A percentile compares a stretch with the other conserved stretches of the same genome.
Conservation (phyloP, 495 filamentous ascomycete genomes). For the Xylaria venustula region DNA sequence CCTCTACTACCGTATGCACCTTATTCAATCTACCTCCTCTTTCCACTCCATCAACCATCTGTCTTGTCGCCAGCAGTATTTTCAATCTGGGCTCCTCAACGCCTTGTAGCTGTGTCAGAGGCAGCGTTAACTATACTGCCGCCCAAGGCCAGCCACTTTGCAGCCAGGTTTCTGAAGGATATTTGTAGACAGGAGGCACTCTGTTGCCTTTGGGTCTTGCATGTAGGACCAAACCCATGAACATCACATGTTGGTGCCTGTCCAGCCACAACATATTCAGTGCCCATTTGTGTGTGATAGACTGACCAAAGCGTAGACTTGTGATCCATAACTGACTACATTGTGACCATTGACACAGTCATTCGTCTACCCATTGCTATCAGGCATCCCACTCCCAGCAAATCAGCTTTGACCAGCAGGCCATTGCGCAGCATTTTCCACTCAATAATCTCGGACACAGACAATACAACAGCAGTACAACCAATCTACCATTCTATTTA, state of each 20-base stretch:
- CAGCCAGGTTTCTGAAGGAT: background rate
- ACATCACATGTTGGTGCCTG: background rate
- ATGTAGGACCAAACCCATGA: background rate
- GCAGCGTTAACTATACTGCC: background rate
- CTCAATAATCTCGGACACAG: background rate
- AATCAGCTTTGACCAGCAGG: slow-evolving; percentile 11
- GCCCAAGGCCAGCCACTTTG: background rate
- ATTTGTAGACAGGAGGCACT: background rate
- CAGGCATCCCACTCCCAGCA: background rate
- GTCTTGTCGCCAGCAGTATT: slow-evolving; percentile 1
- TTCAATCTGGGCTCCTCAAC: background rate
- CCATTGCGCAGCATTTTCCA: background rate
- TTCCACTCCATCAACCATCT: background rate
- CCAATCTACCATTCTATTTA: slow-evolving; percentile 6
- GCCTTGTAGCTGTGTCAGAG: background rate
- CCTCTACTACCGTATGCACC: background rate
- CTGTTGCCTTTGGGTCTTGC: background rate
- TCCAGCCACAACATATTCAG: background rate
- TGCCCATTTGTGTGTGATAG: background rate
- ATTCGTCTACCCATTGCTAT: background rate
- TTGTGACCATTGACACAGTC: background rate
- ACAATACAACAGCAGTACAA: background rate
- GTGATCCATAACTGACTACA: background rate
- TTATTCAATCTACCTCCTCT: background rate
- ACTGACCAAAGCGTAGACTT: slow-evolving; percentile 5